phyloP scores from a whole-genome alignment of 140 eudicot genomes.

The Cichorium intybus region DNA sequence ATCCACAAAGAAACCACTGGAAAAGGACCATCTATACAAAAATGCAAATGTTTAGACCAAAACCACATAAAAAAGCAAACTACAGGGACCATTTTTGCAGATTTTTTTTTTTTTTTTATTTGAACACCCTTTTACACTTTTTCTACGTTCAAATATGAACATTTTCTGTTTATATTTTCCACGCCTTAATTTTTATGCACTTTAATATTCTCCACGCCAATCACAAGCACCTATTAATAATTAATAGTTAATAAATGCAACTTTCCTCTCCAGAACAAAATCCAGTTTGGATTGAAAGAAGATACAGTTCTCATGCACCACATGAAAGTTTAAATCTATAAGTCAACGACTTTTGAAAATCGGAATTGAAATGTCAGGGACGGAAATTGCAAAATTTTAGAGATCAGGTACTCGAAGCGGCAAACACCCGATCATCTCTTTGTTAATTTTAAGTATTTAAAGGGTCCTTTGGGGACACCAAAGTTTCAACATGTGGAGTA shows the following conservation, averaged over 20 bases:
- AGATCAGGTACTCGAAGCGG: constrained; percentile 11
- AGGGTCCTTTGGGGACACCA: constrained; percentile 11
- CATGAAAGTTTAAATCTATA: not conserved
- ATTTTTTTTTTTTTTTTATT: no score
- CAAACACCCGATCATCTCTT: not conserved
- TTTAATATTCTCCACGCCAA: no score
- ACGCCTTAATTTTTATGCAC: no score
- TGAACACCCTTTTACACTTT: not conserved
- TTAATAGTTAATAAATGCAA: no score
- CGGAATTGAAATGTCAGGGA: not conserved
- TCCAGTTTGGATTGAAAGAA: not conserved
- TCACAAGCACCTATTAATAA: not conserved
- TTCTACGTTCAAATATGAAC: not conserved
- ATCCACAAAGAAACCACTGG: no score
- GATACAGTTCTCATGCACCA: not conserved
- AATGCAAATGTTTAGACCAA: no score
- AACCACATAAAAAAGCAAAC: no score
- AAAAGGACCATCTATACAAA: no score
- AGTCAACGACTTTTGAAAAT: not conserved
- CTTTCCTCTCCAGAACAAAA: not conserved
- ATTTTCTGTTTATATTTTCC: no score
- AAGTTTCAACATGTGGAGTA: constrained; percentile 17
- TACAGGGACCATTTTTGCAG: no score
- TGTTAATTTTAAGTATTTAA: constrained; percentile 20
- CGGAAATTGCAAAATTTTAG: not conserved